Evolutionary conservation across 371 early-diverging fungal species (phyloP).

Genomic region (Actinomortierella wolfii): DNA sequence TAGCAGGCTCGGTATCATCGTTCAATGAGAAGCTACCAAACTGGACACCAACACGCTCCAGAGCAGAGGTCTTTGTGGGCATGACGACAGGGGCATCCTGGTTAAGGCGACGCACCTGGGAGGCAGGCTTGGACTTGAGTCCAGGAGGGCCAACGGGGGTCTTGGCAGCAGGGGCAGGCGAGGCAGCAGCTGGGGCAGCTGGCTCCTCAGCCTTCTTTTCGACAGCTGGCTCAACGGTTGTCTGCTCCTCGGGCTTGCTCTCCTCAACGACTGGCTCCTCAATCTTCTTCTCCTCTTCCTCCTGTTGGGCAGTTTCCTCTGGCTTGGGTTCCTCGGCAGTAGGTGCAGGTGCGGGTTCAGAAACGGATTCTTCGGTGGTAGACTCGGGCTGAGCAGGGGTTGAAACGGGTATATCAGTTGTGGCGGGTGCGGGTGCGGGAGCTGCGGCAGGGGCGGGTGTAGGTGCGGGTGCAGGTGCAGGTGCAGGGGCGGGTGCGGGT

Average conservation of each 20-base stretch:
- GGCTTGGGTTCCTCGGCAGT: constrained; percentile 20
- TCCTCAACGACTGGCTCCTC: constrained; percentile 26
- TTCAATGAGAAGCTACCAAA: constrained; percentile 82
- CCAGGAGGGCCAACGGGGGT: constrained; percentile 55
- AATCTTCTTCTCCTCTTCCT: constrained; percentile 9
- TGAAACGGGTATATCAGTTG: constrained; percentile 26
- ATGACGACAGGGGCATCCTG: constrained; percentile 90
- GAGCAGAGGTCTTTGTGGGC: constrained; percentile 67
- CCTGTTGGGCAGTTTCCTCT: constrained; percentile 15
- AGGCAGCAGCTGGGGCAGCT: constrained; percentile 3
- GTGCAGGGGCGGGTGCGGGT: constrained; percentile 45
- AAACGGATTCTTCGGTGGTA: constrained; percentile 17
- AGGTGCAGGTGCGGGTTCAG: constrained; percentile 27
- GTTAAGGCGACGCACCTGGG: constrained; percentile 61
- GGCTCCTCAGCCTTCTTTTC: constrained; percentile 20
- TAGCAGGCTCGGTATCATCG: constrained; percentile 44
- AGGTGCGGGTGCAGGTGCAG: constrained; percentile 46
- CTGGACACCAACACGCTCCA: constrained; percentile 75
- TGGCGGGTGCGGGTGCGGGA: constrained; percentile 20
- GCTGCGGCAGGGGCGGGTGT: constrained; percentile 20
- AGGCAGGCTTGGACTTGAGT: constrained; percentile 50
- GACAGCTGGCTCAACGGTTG: constrained; percentile 9
- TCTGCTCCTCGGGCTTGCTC: constrained; percentile 5
- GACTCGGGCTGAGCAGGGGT: constrained; percentile 15
- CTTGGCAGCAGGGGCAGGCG: constrained; percentile 3